phyloP scores from a whole-genome alignment of 352 stramenopile species.

The Phytopythium cucurbitacearum region DNA sequence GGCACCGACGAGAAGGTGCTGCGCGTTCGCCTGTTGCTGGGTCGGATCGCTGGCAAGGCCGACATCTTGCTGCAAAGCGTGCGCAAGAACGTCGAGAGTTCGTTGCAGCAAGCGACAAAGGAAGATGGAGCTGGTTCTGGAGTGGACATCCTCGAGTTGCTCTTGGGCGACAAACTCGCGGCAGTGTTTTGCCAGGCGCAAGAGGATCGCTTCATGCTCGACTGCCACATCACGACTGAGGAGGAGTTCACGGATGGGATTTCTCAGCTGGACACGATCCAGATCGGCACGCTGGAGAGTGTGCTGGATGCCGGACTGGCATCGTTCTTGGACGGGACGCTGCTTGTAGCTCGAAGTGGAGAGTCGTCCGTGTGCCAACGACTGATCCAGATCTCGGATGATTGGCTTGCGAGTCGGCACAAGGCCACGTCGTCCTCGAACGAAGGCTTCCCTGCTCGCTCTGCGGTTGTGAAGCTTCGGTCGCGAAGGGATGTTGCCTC shows the following conservation, averaged over 20 bases:
- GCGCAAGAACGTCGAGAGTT: slow-evolving; percentile 53
- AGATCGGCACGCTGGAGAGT: slow-evolving; percentile 39
- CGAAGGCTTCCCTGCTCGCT: slow-evolving; percentile 56
- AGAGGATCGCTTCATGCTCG: slow-evolving; percentile 70
- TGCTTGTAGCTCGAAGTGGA: slow-evolving; percentile 29
- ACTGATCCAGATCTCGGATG: slow-evolving; percentile 40
- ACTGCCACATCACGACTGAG: slow-evolving; percentile 66
- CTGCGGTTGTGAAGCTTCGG: slow-evolving; percentile 60
- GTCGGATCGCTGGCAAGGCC: slow-evolving; percentile 60
- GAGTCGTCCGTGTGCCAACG: slow-evolving; percentile 54
- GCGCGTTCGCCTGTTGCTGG: slow-evolving; percentile 57
- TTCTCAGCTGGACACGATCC: slow-evolving; percentile 37
- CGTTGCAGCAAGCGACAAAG: slow-evolving; percentile 35
- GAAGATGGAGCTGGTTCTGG: slow-evolving; percentile 18
- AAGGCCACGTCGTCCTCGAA: slow-evolving; percentile 12
- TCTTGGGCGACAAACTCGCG: slow-evolving; percentile 59
- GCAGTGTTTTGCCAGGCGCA: slow-evolving; percentile 54
- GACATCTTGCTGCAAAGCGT: slow-evolving; percentile 68
- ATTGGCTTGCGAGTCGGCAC: slow-evolving; percentile 40
- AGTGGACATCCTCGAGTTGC: slow-evolving; percentile 38
- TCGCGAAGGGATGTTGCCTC: slow-evolving; percentile 42
- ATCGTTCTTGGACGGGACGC: slow-evolving; percentile 51
- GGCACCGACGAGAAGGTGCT: slow-evolving; percentile 74
- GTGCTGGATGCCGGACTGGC: slow-evolving; percentile 51
- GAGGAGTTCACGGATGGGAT: slow-evolving; percentile 50